Base-by-base conservation (phyloP, 306 rosid genomes). In the Myrica gale region DNA sequence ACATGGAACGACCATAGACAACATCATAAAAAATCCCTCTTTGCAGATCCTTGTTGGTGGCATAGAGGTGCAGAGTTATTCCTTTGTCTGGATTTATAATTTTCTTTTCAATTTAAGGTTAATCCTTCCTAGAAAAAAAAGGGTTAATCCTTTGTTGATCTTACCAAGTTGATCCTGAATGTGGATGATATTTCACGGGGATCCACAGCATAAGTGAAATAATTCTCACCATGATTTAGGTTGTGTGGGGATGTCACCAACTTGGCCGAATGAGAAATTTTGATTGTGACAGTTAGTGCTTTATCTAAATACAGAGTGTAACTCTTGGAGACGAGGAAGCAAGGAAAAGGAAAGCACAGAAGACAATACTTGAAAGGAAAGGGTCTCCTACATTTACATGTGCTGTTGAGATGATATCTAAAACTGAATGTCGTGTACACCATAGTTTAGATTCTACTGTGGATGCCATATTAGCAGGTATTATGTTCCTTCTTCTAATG, bases 311-410 rank as follows among this genome's bases (percentile, higher is more conserved):
- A 54, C 85, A 96, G 99, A 96, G 99, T 79, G 99, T 96, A 67
- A 96, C 98, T 7, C 99, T 96, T 10, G 99, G 99, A 48, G 99
- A 96, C 63, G 99, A 96, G 81, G 99, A 96, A 90, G 99, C 99
- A 61, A 88, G 87, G 82, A 90, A 82, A 82, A 87, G 99, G 84
- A 96, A 92, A 89, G 98, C 92, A 66, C 99, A 92, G 87, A 96
- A 96, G 90, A 92, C 99, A 86, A 92, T 96, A 84, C 98, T 96
- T 82, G 99, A 96, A 84, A 88, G 99, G 84, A 88, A 89, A 87
- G 98, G 98, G 42, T 88, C 98, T 56, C 84, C 99, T 68, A 92
- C 99, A 65, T 92, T 96, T 89, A 85, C 96, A n/a, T 96, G 98
- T 67, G 98, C 97, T 37, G 91, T 96, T 82, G 99, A 96, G 92